Base-by-base conservation (phyloP, 805 yeast species). In the Candida incommunis region DNA sequence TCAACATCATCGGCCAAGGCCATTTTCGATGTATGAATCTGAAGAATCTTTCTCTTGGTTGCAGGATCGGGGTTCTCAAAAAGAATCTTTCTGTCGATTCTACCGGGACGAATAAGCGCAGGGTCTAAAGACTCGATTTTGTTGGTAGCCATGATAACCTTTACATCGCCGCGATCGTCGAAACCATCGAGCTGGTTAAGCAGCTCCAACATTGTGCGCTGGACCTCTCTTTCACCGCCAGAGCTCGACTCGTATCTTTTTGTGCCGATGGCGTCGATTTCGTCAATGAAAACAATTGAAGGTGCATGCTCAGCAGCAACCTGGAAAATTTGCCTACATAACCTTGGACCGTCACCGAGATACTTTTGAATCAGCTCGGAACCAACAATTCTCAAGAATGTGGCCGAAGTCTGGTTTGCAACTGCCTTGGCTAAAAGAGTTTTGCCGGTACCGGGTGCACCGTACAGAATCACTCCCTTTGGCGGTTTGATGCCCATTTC, bases 401-500 rank as follows among this genome's bases (percentile, higher is more conserved):
- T 87, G 2, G 97, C 97, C 50, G 92, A 80, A 0, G 98, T 92
- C 60, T 92, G 96, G 64, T 92, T 90, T 2, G 98, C 98, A 42
- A 92, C 98, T 0, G 98, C 98, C 64, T 88, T 90, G 13, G 97
- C 97, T 54, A 90, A 71, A 48, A 90, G 69, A 0, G 97, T 90
- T 64, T 90, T 90, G 56, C 97, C 97, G 2, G 97, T 90, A 65
- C 97, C 97, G 27, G 97, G 97, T 0, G 96, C 94, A 58, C 97
- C 97, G 61, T 90, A 90, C 47, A 90, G 71, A 55, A 90, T 88
- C 44, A 90, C 97, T 68, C 97, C 97, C 68, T 90, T 90, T 44
- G 97, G 97, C 11, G 96, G 97, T 59, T 88, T 87, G 58, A 90
- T 90, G 56, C 97, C 97, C 96, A 90, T 88, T 64, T 88, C 96